Evolutionary conservation across 345 rosid species (phyloP).

Genomic region (Brassica rapa): DNA sequence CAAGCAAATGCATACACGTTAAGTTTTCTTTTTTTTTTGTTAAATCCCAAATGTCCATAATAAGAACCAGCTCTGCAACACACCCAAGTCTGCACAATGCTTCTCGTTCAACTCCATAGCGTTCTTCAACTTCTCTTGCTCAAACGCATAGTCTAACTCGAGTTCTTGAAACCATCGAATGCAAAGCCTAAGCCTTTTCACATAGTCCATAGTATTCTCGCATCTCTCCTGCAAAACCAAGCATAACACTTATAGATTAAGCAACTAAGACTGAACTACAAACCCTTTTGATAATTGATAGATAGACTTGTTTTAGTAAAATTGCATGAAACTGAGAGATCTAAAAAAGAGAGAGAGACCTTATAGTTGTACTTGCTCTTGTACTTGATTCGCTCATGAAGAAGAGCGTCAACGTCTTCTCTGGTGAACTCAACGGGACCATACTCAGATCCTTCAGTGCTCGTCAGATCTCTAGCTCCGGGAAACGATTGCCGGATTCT

Average conservation of each 20-base stretch:
- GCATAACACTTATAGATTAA: neutral
- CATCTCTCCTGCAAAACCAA: conserved; percentile 73
- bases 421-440: conserved; percentile 62
- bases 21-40: neutral
- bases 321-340: conserved; percentile 30
- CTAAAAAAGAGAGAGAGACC: conserved; percentile 42
- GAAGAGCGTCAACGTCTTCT: conserved; percentile 66
- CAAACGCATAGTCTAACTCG: conserved; percentile 76
- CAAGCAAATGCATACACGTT: conserved; percentile 21
- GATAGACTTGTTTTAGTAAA: neutral
- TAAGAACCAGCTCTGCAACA: conserved; percentile 10
- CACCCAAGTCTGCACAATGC: conserved; percentile 79
- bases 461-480: conserved; percentile 58
- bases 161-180: conserved; percentile 96
- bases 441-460: conserved; percentile 64
- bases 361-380: conserved; percentile 82
- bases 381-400: conserved; percentile 58
- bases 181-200: conserved; percentile 87
- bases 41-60: neutral
- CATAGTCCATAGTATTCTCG: conserved; percentile 86
- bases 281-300: neutral
- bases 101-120: conserved; percentile 68
- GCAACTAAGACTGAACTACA: neutral
- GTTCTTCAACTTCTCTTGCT: conserved; percentile 75
- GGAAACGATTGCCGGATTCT: conserved; percentile 55